Evolutionary conservation across 805 yeast genomes (phyloP), one percentile per base, ranked within the genome.

Genomic region (Cyberlindnera subsufficiens): DNA sequence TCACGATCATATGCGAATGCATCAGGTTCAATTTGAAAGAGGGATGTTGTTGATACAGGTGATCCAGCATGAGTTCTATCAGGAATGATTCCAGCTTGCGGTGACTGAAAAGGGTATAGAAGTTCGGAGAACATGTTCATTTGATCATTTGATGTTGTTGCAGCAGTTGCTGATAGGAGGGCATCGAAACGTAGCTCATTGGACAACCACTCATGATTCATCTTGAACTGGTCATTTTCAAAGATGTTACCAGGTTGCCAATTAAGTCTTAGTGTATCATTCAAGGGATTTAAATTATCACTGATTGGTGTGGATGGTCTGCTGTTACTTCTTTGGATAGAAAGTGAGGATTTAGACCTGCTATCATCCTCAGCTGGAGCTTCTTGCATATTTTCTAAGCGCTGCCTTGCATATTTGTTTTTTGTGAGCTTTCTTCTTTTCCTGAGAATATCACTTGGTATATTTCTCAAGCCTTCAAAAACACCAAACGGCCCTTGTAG

Each of bases 401-500:
- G 43, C 30, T 47, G 50, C 22, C 42, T 46, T 3, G 52, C 55
- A 42, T 45, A 51, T 40, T 50, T 54, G 32, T 40, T 53, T 54
- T 47, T 59, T 38, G 40, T 54, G 42, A 44, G 50, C 52, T 25
- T 59, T 44, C 57, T 38, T 42, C 60, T 47, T 37, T 56, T 56
- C 35, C 52, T 42, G 47, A 56, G 39, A 15, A 54, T 20, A 27
- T 52, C 46, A 13, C 39, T 45, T 8, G 60, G 56, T 1, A 56
- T 34, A 5, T 49, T 37, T 7, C 5, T 42, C 15, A 56, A 42
- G 0, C 82, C 82, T 50, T 72, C 72, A 53, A 88, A 86, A 1
- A 86, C 93, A 1, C 95, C 95, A 67, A 87, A 89, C 13, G 93
- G 95, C 1, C 96, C 95, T 35, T 74, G 62, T 5, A 74, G 54